phyloP scores from a whole-genome alignment of 345 rosid genomes.

The Euphorbia peplus region DNA sequence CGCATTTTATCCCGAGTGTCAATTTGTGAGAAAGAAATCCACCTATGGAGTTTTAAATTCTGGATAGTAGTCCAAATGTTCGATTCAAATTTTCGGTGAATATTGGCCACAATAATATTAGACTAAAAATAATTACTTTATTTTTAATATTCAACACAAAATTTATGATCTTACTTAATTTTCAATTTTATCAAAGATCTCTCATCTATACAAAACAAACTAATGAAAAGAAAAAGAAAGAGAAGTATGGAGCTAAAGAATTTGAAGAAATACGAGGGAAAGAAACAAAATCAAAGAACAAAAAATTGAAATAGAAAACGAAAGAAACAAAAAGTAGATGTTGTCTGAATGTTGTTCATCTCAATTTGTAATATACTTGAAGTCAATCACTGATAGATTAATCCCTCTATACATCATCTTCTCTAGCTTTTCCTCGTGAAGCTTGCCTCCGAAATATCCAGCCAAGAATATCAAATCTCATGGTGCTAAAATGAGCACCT shows the following conservation, averaged over 20 bases:
- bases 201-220: not conserved
- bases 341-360: not conserved
- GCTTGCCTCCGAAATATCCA: constrained; percentile 2
- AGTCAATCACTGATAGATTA: not conserved
- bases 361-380: too few species aligned
- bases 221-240: not conserved
- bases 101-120: too few species aligned
- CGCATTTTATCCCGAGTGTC: too few species aligned
- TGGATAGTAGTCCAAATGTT: too few species aligned
- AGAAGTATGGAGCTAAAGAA: not conserved
- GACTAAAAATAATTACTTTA: too few species aligned
- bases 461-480: not conserved
- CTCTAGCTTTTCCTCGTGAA: constrained; percentile 2
- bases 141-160: too few species aligned
- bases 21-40: too few species aligned
- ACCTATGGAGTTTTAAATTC: too few species aligned
- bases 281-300: not conserved
- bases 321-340: not conserved
- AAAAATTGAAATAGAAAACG: not conserved
- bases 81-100: too few species aligned
- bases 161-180: too few species aligned
- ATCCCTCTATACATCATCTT: constrained; percentile 6
- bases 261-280: not conserved
- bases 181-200: not conserved
- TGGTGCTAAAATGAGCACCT: constrained; percentile 8